Evolutionary conservation across 2,329 filamentous ascomycete genomes (phyloP), one percentile per base, ranked within the genome.

Genomic region (Clarireedia monteithiana): DNA sequence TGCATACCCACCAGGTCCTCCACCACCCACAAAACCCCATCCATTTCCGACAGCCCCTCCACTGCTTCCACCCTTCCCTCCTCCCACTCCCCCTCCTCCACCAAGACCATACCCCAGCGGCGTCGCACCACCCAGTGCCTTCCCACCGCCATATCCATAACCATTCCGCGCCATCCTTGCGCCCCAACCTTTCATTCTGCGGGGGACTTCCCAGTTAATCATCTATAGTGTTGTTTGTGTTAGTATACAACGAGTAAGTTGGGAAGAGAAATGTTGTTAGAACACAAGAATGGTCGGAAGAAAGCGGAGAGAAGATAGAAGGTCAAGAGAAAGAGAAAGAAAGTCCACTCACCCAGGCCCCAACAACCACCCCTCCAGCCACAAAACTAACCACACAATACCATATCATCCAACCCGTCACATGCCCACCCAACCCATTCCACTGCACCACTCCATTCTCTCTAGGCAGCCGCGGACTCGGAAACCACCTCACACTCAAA

Each of bases 401-500:
- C 59, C 85, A 84, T 0, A 85, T 70, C 34, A 81, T 85, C 66
- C 82, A 84, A 20, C 17, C 17, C 6, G 14, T 26, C 34, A 85
- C 75, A 61, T 85, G 82, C 0, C 82, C 81, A 15, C 82, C 82
- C 71, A 85, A 77, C 3, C 83, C 83, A 58, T 79, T 75, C 83
- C 83, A 85, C 70, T 84, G 81, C 5, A 85, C 80, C 59, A 74
- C 76, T 10, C 83, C 83, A 69, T 84, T 82, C n/a, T 77, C 82
- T 69, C 79, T 80, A 60, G 88, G 88, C 61, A 92, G 74, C 39
- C 78, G 76, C 0, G 88, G 85, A 24, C 81, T 87, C 1, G 87
- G 86, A 70, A 92, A 94, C 94, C 94, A 97, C 46, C 89, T 77
- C 14, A 97, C 85, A 42, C 83, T 87, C 66, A 97, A 88, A 46